phyloP scores from a whole-genome alignment of 148 eudicot species.

The Vaccinium macrocarpon region DNA sequence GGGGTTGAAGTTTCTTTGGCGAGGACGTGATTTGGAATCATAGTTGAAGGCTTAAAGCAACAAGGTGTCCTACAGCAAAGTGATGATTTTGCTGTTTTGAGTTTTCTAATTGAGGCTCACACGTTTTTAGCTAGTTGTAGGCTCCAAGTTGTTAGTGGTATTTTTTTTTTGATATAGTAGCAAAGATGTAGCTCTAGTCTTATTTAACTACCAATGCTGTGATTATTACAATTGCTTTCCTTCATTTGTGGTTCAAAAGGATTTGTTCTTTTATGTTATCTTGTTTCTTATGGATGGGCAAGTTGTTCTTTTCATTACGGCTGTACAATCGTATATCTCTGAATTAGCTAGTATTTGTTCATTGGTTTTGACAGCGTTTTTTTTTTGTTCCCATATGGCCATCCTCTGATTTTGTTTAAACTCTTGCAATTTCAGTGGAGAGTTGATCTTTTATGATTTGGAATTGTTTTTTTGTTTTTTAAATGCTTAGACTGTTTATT shows the following conservation, averaged over 20 bases:
- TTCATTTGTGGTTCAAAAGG: conserved; percentile 7
- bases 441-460: background rate
- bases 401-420: background rate
- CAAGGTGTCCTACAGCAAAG: background rate
- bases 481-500: background rate
- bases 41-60: background rate
- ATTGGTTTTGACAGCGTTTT: background rate
- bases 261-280: background rate
- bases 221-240: conserved; percentile 3
- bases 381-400: background rate
- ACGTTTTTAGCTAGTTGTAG: conserved; percentile 1
- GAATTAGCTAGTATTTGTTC: background rate
- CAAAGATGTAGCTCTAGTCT: background rate
- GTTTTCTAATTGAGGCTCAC: background rate
- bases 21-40: background rate
- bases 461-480: background rate
- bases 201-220: background rate
- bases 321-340: background rate
- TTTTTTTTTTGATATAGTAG: background rate
- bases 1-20: background rate
- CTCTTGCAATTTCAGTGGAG: background rate
- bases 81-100: too few relatives aligned
- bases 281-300: background rate
- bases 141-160: background rate
- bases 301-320: background rate